Conservation (phyloP, 2,329 filamentous ascomycete species). For the Monascus ruber region DNA sequence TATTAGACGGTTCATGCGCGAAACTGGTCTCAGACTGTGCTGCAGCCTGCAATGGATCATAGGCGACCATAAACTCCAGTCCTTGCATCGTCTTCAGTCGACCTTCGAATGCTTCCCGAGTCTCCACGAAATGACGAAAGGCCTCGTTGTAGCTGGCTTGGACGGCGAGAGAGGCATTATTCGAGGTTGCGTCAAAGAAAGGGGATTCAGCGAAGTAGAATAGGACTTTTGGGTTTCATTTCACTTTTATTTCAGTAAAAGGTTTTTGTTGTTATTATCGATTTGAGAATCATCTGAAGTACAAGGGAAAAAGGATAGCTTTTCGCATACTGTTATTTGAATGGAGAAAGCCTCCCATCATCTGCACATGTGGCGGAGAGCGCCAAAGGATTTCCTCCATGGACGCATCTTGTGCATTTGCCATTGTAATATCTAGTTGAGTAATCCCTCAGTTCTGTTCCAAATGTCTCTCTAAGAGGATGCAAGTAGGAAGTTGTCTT, state of each 20-base stretch:
- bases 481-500: too few relatives aligned
- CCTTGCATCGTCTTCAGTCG: constrained; percentile 44
- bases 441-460: too few relatives aligned
- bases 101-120: constrained; percentile 46
- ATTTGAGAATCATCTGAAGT: not conserved
- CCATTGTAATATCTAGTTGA: constrained; percentile 12
- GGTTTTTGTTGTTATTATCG: not conserved
- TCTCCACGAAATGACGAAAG: constrained; percentile 40
- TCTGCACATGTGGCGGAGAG: constrained; percentile 33
- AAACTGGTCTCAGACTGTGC: constrained; percentile 30
- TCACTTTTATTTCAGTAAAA: not conserved
- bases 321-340: constrained; percentile 30
- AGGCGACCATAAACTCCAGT: constrained; percentile 48
- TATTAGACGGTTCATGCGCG: constrained; percentile 35
- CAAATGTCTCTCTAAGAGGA: too few relatives aligned
- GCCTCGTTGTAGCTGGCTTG: constrained; percentile 41
- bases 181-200: constrained; percentile 52
- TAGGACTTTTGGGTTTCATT: constrained; percentile 33
- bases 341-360: constrained; percentile 35
- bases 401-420: constrained; percentile 21
- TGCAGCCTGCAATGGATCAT: constrained; percentile 42
- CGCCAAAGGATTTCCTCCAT: constrained; percentile 37
- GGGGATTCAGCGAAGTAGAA: constrained; percentile 52
- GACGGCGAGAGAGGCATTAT: constrained; percentile 46
- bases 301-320: not conserved